Base-by-base conservation (phyloP, 176 grass and related monocot genomes). In the Eremochloa ophiuroides region DNA sequence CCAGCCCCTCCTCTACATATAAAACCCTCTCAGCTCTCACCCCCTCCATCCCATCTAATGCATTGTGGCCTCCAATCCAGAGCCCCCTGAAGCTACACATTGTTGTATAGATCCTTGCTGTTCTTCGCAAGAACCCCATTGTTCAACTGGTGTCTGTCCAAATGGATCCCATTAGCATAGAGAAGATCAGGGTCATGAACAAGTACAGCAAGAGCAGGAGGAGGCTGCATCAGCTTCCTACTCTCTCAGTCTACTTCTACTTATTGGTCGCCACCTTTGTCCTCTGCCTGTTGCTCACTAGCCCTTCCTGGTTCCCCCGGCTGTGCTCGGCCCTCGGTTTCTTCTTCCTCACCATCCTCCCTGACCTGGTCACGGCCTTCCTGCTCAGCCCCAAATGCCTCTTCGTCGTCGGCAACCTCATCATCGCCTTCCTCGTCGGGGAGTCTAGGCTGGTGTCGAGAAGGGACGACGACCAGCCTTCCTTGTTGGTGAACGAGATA, bases 321-420 rank as follows among this genome's bases (percentile, higher is more conserved):
- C 27, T 93, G 76, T 83, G 78, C 65, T 82, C 87, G 4, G 48
- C 33, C 33, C 74, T 92, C 10, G 31, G 74, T 56, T 70, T 85
- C 75, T 87, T 97, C 76, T 18, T 91, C 33, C 67, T 85, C 81
- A 88, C 59, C 41, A 87, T 64, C 9, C 78, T 98, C 39, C 90
- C 90, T 66, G 86, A 89, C 56, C 8, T 95, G 46, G 53, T 62
- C 30, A 80, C 60, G 3, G 66, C 77, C 56, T 84, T 94, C 62
- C 34, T 94, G 16, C 73, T 91, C 38, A 90, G 86, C 62, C 95
- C 90, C 50, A 98, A 91, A 75, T 95, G 85, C 83, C 83, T 98
- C 48, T 98, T 98, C 44, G 66, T 98, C 22, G 64, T 95, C 10
- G 86, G 92, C 73, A 98, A 98, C 53, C 72, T 98, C 55, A 98